Conservation (phyloP, 148 eudicot genomes). For the Rhododendron williamsianum region DNA sequence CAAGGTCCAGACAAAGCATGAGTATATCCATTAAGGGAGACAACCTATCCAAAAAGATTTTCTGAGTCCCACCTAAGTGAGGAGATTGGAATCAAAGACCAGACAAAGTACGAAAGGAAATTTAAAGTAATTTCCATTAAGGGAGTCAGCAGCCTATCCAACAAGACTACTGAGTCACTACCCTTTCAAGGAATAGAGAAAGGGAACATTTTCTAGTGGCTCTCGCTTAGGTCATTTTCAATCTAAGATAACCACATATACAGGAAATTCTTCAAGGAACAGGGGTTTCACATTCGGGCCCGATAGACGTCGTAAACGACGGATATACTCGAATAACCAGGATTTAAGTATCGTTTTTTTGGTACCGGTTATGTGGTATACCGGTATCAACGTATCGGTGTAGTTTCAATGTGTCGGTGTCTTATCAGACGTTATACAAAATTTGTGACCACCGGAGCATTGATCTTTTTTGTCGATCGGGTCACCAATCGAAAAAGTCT, state of each 20-base stretch:
- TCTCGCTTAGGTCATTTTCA: slow-evolving; percentile 5
- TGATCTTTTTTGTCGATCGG: neutral
- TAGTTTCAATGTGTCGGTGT: neutral
- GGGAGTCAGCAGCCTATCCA: neutral
- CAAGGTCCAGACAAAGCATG: neutral
- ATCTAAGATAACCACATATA: neutral
- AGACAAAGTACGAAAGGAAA: neutral
- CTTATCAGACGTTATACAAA: neutral
- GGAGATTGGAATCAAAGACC: neutral
- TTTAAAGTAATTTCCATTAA: neutral
- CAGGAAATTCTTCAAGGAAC: neutral
- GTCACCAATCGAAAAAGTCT: neutral
- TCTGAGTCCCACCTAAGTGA: neutral
- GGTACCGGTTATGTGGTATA: neutral
- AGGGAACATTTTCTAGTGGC: neutral
- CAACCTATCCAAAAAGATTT: neutral
- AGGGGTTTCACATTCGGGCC: neutral
- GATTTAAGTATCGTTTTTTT: neutral
- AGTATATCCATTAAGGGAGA: neutral
- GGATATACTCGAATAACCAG: neutral
- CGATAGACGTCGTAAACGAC: neutral
- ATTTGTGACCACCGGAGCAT: neutral
- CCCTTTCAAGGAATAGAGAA: neutral
- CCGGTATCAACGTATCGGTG: neutral
- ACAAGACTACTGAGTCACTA: neutral